Evolutionary conservation across 2,329 filamentous ascomycete species (phyloP), one percentile per base, ranked within the genome.

Genomic region (Magnaporthiopsis poae): DNA sequence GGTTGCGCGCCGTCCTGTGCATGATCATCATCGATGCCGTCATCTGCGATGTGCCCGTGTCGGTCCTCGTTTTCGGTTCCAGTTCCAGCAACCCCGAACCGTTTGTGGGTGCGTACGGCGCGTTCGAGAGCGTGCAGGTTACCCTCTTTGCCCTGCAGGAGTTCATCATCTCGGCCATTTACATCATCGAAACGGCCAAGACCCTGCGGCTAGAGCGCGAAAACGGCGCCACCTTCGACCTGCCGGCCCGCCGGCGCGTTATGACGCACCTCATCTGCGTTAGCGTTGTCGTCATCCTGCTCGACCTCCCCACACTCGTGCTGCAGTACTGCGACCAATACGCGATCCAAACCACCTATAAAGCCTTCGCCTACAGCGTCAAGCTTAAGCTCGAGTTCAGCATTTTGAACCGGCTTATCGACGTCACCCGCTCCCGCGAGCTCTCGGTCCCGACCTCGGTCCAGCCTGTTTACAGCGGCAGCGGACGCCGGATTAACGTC

Each of bases 21-120:
- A 86, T 88, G 81, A 88, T 89, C 67, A 78, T 86, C 59, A 71
- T 79, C 68, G 81, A 87, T 70, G 79, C 78, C 25, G 69, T 86
- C 59, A 66, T 86, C 13, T 74, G 86, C 29, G 83, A 87, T 69
- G 74, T 83, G 0, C 79, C 82, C 0, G 84, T 83, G 4, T 82
- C 83, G 2, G 86, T 80, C 5, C 31, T 31, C 31, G 31, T 31
- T 4, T 31, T 31, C 68, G 85, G 81, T 11, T 77, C 81, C 0
- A 83, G 82, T 69, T 75, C 75, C 0, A 68, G 70, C 5, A 73
- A 74, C 72, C 36, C 75, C 62, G 65, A 74, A 0, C 63, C 72
- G 15, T 81, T 77, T 66, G 68, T 77, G 12, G 56, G 65, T 4
- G 77, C 74, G 9, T 84, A 83, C 67, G 77, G 77, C 21, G 73